Percentiles rank a stretch among this genome's conserved stretches.
Evolutionary conservation across 805 yeast species (phyloP).

Genomic region (Torulaspora maleeae): DNA sequence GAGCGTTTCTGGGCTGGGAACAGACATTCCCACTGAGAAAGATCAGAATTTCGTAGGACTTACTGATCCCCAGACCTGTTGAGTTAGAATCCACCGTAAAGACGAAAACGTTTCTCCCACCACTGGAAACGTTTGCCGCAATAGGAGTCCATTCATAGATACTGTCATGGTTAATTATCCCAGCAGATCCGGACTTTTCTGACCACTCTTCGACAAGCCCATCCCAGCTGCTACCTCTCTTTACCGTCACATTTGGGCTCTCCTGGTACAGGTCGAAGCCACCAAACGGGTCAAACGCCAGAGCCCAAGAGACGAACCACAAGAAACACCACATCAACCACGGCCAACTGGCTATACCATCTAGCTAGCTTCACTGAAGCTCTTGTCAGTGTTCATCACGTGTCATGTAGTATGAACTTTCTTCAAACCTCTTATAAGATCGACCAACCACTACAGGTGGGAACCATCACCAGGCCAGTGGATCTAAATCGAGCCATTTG

Average conservation of each 20-base stretch:
- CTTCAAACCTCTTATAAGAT: background rate
- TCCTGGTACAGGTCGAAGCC: background rate
- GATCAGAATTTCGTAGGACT: slow-evolving; percentile 26
- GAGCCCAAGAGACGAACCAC: background rate
- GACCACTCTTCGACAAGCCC: background rate
- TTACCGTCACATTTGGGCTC: slow-evolving; percentile 1
- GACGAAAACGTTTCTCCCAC: slow-evolving; percentile 23
- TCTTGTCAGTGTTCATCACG: slow-evolving; percentile 2
- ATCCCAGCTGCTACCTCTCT: background rate
- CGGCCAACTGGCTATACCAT: background rate
- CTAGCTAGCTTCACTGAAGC: background rate
- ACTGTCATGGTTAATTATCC: slow-evolving; percentile 26
- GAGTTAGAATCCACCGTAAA: slow-evolving; percentile 21
- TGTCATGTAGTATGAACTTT: background rate
- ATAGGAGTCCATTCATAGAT: slow-evolving; percentile 35
- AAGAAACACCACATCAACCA: slow-evolving; percentile 1
- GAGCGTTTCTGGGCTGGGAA: slow-evolving; percentile 22
- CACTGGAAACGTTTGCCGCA: slow-evolving; percentile 27
- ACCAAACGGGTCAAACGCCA: slow-evolving; percentile 2
- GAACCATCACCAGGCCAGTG: background rate
- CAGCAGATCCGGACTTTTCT: background rate
- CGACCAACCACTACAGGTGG: background rate
- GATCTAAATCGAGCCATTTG: background rate
- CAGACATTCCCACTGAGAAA: slow-evolving; percentile 38
- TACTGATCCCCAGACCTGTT: slow-evolving; percentile 13